Evolutionary conservation across 2,329 filamentous ascomycete genomes (phyloP).

Genomic region (Calonectria honghensis): DNA sequence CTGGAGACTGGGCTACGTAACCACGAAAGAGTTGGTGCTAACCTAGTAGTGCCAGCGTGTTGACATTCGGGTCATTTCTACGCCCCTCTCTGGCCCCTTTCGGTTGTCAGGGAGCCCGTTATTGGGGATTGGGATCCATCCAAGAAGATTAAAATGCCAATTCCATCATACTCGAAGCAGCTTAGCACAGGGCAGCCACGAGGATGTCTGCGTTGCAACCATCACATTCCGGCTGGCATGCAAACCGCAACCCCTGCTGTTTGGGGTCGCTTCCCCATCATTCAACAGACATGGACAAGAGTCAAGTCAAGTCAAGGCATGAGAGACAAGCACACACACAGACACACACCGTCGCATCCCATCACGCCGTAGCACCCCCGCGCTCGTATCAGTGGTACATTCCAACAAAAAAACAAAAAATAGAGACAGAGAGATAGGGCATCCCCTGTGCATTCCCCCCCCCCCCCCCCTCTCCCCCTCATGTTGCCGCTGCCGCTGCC

Average conservation of each 20-base stretch:
- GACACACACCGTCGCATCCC: conserved; percentile 10
- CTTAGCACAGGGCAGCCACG: conserved; percentile 9
- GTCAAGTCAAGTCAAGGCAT: conserved; percentile 13
- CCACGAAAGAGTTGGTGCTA: background rate
- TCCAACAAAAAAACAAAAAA: conserved; percentile 17
- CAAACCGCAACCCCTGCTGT: conserved; percentile 32
- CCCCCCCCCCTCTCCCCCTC: too few species aligned
- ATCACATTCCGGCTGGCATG: conserved; percentile 32
- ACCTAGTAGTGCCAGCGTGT: background rate
- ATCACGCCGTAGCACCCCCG: conserved; percentile 17
- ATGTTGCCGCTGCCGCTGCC: too few species aligned
- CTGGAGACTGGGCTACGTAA: background rate
- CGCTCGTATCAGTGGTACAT: background rate
- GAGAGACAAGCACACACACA: conserved; percentile 3
- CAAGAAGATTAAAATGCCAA: conserved; percentile 14
- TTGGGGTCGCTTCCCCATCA: conserved; percentile 34
- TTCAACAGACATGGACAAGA: conserved; percentile 33
- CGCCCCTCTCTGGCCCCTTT: conserved; percentile 30
- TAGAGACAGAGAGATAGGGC: background rate
- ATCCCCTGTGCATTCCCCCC: too few species aligned
- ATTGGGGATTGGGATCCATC: conserved; percentile 27
- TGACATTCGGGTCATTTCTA: background rate
- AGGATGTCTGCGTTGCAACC: conserved; percentile 15
- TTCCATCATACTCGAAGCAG: conserved; percentile 22
- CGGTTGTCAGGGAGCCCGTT: conserved; percentile 28